Evolutionary conservation across 2,329 filamentous ascomycete genomes (phyloP).

Genomic region (Corniculantispora saksenae): DNA sequence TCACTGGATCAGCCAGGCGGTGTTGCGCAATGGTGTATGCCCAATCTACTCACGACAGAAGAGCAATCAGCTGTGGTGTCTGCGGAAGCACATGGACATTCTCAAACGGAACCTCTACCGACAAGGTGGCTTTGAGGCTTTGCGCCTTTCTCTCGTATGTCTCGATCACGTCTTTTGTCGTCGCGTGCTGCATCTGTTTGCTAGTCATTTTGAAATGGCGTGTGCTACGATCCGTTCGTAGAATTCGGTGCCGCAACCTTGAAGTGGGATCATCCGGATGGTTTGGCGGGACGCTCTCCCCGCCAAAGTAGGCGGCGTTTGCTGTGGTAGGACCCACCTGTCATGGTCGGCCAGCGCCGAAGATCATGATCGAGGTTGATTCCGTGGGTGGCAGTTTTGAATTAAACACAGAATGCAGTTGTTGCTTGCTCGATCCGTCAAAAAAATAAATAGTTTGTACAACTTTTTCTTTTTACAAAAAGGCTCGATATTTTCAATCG

Average conservation of each 20-base stretch:
- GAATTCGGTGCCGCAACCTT: not conserved
- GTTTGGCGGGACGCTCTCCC: not conserved
- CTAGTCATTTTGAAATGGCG: not conserved
- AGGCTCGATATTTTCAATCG: too few relatives aligned
- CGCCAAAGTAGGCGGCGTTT: too few relatives aligned
- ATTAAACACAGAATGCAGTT: too few relatives aligned
- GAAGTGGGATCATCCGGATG: not conserved
- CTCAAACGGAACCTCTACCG: slow-evolving; percentile 74
- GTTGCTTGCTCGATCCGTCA: too few relatives aligned
- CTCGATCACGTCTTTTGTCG: slow-evolving; percentile 12
- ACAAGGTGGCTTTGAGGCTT: slow-evolving; percentile 87
- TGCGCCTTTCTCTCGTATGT: slow-evolving; percentile 50
- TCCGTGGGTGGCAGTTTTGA: too few relatives aligned
- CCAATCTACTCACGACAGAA: slow-evolving; percentile 78
- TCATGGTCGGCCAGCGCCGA: not conserved
- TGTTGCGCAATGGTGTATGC: slow-evolving; percentile 10
- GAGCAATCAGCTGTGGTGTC: slow-evolving; percentile 93
- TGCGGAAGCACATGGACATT: slow-evolving; percentile 91
- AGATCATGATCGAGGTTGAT: too few relatives aligned
- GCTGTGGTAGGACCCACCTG: not conserved
- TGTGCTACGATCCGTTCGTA: not conserved
- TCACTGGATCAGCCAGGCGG: slow-evolving; percentile 27
- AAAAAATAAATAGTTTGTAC: too few relatives aligned
- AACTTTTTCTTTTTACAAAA: too few relatives aligned
- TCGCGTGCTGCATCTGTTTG: not conserved